Percentiles rank a stretch among this genome's conserved stretches.
phyloP scores from a whole-genome alignment of 2,329 filamentous ascomycete genomes.

The Thielaviopsis euricoi region DNA sequence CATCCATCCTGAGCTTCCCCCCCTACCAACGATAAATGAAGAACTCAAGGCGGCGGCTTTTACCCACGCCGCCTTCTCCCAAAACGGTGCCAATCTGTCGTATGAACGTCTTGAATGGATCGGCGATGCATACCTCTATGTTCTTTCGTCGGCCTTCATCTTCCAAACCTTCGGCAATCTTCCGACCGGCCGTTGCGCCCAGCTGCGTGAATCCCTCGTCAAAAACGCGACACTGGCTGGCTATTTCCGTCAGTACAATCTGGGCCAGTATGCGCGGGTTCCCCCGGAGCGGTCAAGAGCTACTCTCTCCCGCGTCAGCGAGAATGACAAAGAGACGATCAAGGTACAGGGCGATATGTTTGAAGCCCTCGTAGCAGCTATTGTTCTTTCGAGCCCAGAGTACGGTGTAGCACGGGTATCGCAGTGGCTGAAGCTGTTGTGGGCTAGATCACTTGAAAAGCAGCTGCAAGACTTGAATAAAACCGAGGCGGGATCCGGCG shows the following conservation, averaged over 20 bases:
- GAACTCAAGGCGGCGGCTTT: constrained; percentile 47
- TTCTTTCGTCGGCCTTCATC: constrained; percentile 60
- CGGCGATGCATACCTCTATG: constrained; percentile 71
- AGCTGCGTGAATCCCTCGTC: constrained; percentile 62
- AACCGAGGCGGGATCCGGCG: constrained; percentile 12
- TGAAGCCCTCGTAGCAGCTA: constrained; percentile 73
- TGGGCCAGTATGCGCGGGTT: constrained; percentile 47
- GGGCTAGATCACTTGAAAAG: constrained; percentile 46
- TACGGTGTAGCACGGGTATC: constrained; percentile 45
- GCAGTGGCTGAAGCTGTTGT: constrained; percentile 59
- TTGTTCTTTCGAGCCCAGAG: constrained; percentile 50
- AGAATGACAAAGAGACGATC: constrained; percentile 34
- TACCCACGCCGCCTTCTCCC: constrained; percentile 40
- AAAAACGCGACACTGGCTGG: constrained; percentile 62
- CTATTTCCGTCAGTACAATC: constrained; percentile 54
- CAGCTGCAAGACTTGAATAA: constrained; percentile 26
- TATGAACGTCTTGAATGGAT: constrained; percentile 84
- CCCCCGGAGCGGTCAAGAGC: constrained; percentile 21
- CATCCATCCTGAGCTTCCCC: constrained; percentile 32
- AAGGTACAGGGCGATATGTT: constrained; percentile 81
- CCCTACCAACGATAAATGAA: constrained; percentile 46
- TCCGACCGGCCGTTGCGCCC: constrained; percentile 51
- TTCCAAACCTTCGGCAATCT: constrained; percentile 52
- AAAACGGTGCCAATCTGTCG: constrained; percentile 22
- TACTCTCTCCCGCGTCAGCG: constrained; percentile 20